Base-by-base conservation (phyloP, 345 rosid species). In the Salix suchowensis region DNA sequence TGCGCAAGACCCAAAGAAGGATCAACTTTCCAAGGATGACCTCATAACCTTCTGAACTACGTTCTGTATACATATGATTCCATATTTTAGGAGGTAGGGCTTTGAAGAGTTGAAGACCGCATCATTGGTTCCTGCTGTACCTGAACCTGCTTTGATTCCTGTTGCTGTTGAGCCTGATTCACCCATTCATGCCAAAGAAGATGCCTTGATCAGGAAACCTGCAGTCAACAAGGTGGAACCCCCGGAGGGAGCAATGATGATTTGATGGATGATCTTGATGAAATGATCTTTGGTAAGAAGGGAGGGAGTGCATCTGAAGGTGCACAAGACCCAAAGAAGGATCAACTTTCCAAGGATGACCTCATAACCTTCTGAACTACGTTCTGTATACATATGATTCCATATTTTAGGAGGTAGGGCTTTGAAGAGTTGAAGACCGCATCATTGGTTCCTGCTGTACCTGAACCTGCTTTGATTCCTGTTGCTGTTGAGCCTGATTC, bases 201-300 rank as follows among this genome's bases (percentile, higher is more conserved):
- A 91, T 67, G 82, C 93, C 40, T 85, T 94, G 87, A 70, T 90
- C 46, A 86, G 99, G 78, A 94, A 90, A 84, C 89, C 93, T 16
- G 88, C 93, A 6, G 88, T 70, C 78, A 85, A 28, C 90, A 85
- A 32, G 86, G 86, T 55, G 91, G 89, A 24, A 68, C 81, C 65
- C 89, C 77, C 14, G 86, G 88, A 16, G 90, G 92, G 71, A 91
- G 87, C 87, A 88, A 83, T 1, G 96, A 93, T 18, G 92, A 89
- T 80, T 87, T 89, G 97, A 90, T 93, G 96, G 99, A 94, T 85
- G 99, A 96, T 83, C 97, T 96, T 2, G 97, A 95, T 77, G 94
- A 95, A 80, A 91, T 93, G 97, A 91, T 95, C 75, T 95, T 95
- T 36, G 97, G 97, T 67, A 91, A 92, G 90, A 92, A 91, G 85